Percentiles rank a stretch among this genome's conserved stretches.
phyloP scores from a whole-genome alignment of 768 basidiomycete species.

The Phylloporus sp. region DNA sequence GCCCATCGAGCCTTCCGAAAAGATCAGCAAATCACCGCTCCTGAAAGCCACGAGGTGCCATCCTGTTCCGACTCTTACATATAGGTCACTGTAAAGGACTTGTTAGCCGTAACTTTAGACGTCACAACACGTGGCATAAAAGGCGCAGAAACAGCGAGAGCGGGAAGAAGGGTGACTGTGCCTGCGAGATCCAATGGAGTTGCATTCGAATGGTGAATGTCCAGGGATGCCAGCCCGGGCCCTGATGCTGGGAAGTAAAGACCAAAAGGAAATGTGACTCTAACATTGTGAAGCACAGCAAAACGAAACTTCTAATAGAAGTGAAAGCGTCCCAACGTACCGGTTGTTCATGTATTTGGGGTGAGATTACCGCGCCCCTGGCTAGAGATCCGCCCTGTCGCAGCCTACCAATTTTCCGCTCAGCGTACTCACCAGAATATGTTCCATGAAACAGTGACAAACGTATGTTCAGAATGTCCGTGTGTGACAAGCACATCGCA shows the following conservation, averaged over 20 bases:
- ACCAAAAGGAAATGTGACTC: background rate
- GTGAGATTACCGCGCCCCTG: background rate
- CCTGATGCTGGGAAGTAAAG: constrained; percentile 1
- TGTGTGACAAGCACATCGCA: too few species aligned
- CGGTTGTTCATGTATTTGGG: background rate
- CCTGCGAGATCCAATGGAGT: too few species aligned
- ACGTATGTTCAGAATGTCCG: too few species aligned
- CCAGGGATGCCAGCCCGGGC: constrained; percentile 13
- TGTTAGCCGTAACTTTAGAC: background rate
- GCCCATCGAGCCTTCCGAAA: background rate
- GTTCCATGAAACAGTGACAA: background rate
- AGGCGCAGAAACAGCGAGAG: background rate
- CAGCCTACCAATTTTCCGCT: background rate
- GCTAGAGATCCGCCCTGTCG: background rate
- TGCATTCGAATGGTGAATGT: background rate
- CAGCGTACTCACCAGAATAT: background rate
- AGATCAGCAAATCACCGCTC: constrained; percentile 2
- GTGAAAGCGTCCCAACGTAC: background rate
- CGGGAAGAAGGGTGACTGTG: background rate
- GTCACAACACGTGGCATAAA: background rate
- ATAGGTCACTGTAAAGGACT: background rate
- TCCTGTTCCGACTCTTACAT: constrained; percentile 13
- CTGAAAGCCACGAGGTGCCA: constrained; percentile 19
- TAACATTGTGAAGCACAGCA: background rate
- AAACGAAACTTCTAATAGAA: background rate